These are phyloP conservation scores for Peltaster fructicola DNA, from an alignment of 2,329 filamentous ascomycete genomes.

Conservation along the genomic window DNA sequence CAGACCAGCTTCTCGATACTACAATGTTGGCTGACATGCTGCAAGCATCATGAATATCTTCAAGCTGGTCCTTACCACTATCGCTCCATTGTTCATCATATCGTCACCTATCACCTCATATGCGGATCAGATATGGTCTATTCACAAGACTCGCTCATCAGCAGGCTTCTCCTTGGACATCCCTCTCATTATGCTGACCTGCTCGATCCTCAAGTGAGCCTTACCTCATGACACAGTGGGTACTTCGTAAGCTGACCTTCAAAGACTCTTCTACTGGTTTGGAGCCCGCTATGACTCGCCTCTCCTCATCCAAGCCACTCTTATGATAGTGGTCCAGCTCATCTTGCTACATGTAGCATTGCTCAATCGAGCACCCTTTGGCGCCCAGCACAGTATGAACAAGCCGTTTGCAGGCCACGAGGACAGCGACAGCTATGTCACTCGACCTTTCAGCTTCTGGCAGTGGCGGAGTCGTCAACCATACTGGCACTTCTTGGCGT, in stretches of 20 bases:
- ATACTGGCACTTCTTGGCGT: slow-evolving; percentile 65
- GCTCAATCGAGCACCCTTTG: slow-evolving; percentile 31
- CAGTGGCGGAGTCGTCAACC: slow-evolving; percentile 59
- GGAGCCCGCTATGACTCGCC: slow-evolving; percentile 41
- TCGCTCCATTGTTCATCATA: slow-evolving; percentile 30
- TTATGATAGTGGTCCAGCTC: slow-evolving; percentile 42
- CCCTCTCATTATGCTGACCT: slow-evolving; percentile 48
- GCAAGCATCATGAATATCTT: slow-evolving; percentile 16
- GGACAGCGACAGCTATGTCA: slow-evolving; percentile 24
- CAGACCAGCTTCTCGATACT: too few species aligned
- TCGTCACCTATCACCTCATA: slow-evolving; percentile 48
- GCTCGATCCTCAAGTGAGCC: slow-evolving; percentile 42
- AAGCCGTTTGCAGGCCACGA: slow-evolving; percentile 43
- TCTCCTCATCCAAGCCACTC: slow-evolving; percentile 40
- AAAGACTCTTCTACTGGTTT: slow-evolving; percentile 47
- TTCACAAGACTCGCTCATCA: slow-evolving; percentile 40
- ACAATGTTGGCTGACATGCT: slow-evolving; percentile 1
- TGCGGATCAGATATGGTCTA: slow-evolving; percentile 48
- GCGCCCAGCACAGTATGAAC: slow-evolving; percentile 20
- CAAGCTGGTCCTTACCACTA: slow-evolving; percentile 18
- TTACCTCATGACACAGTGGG: not conserved
- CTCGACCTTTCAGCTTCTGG: slow-evolving; percentile 63
- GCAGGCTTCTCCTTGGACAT: slow-evolving; percentile 50
- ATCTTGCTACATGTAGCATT: slow-evolving; percentile 44
- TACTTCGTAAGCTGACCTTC: slow-evolving; percentile 2